Conservation (phyloP, 2,329 filamentous ascomycete species). For the Penicillium sp. region DNA sequence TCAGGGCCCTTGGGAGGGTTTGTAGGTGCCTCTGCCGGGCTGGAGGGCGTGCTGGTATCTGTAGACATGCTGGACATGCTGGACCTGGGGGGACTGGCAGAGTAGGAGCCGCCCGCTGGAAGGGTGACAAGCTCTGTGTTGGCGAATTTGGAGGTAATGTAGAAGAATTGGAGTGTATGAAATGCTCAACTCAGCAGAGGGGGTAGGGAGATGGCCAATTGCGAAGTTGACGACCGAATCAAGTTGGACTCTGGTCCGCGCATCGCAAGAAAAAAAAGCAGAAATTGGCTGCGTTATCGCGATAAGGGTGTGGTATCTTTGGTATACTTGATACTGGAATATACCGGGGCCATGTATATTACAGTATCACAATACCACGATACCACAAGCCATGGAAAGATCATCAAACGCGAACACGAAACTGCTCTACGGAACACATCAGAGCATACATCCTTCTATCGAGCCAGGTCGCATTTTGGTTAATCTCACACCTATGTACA, state of each 20-base stretch:
- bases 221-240: not conserved
- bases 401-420: too few relatives aligned
- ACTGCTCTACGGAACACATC: too few relatives aligned
- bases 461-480: slow-evolving; percentile 14
- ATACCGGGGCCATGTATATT: not conserved
- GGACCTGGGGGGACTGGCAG: not conserved
- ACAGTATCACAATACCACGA: not conserved
- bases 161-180: too few relatives aligned
- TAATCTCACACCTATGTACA: slow-evolving; percentile 22
- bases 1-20: not conserved
- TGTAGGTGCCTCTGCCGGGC: not conserved
- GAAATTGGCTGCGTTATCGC: slow-evolving; percentile 5
- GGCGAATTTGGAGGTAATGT: too few relatives aligned
- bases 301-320: slow-evolving; percentile 5
- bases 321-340: too few relatives aligned
- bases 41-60: not conserved
- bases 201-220: not conserved
- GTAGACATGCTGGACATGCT: not conserved
- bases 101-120: not conserved
- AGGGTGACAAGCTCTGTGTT: too few relatives aligned
- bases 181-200: too few relatives aligned
- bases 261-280: not conserved
- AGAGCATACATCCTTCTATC: slow-evolving; percentile 17
- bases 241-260: not conserved
- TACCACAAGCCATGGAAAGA: not conserved